Evolutionary conservation across 306 rosid species (phyloP).

Genomic region (Medicago truncatula): DNA sequence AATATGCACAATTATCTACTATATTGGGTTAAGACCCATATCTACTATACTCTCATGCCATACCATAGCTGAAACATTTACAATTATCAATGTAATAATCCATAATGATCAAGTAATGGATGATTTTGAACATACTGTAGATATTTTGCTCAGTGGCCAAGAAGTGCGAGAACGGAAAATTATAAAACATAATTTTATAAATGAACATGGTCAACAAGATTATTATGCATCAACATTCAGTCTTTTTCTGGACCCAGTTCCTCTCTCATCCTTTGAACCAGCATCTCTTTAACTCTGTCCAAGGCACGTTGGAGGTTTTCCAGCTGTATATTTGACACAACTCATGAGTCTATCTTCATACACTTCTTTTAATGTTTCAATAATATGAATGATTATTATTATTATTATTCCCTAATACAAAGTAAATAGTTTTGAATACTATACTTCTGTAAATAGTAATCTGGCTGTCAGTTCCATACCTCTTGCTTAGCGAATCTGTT

Average conservation of each 20-base stretch:
- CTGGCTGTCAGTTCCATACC: conserved; percentile 49
- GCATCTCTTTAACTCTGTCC: conserved; percentile 49
- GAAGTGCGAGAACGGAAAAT: neutral
- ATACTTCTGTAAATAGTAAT: conserved; percentile 8
- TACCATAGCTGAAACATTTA: neutral
- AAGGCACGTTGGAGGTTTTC: conserved; percentile 45
- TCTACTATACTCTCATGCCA: neutral
- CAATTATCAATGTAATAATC: neutral
- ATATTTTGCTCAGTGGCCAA: neutral
- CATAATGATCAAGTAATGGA: neutral
- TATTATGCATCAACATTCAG: conserved; percentile 35
- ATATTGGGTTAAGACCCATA: no score
- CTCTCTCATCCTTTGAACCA: conserved; percentile 41
- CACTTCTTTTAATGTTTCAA: neutral
- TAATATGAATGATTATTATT: conserved; percentile 11
- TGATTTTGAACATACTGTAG: conserved; percentile 14
- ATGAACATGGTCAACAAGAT: conserved; percentile 9
- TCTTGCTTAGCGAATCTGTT: conserved; percentile 69
- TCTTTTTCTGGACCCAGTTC: conserved; percentile 36
- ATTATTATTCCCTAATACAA: neutral
- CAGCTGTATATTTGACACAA: conserved; percentile 47
- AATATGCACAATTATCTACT: no score
- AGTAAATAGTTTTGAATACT: neutral
- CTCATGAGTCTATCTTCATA: conserved; percentile 13
- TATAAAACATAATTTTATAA: neutral